Evolutionary conservation across 345 rosid genomes (phyloP).

Genomic region (Lepidium sativum): DNA sequence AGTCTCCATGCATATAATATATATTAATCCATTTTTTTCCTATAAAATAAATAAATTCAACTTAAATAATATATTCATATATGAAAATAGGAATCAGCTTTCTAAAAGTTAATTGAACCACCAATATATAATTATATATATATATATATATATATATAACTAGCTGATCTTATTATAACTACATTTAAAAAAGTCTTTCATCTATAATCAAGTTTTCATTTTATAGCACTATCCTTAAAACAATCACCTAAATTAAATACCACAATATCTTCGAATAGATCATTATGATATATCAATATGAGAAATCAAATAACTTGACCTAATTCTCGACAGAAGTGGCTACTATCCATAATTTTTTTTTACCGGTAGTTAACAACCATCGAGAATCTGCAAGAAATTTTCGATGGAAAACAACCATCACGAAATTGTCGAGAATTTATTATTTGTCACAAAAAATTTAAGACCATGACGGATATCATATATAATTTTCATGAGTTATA

Average conservation of each 20-base stretch:
- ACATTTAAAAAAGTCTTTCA: background rate
- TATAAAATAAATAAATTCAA: too few species aligned
- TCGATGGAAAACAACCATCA: too few species aligned
- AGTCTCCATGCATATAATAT: constrained; percentile 5
- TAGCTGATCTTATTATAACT: background rate
- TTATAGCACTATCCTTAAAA: background rate
- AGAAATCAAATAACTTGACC: too few species aligned
- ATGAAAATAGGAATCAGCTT: background rate
- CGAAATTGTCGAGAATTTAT: too few species aligned
- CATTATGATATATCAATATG: background rate
- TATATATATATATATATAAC: too few species aligned
- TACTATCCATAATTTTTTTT: too few species aligned
- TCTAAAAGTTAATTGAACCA: background rate
- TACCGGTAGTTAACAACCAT: too few species aligned
- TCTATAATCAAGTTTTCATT: background rate
- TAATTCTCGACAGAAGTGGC: too few species aligned
- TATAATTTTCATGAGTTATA: background rate
- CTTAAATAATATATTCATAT: background rate
- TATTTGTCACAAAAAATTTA: too few species aligned
- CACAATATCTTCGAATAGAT: background rate
- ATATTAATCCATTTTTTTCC: too few species aligned
- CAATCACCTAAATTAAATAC: background rate
- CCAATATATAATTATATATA: background rate
- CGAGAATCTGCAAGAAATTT: too few species aligned
- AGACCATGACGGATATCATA: too few species aligned